Evolutionary conservation across 345 rosid genomes (phyloP).

Genomic region (Abelmoschus esculentus): DNA sequence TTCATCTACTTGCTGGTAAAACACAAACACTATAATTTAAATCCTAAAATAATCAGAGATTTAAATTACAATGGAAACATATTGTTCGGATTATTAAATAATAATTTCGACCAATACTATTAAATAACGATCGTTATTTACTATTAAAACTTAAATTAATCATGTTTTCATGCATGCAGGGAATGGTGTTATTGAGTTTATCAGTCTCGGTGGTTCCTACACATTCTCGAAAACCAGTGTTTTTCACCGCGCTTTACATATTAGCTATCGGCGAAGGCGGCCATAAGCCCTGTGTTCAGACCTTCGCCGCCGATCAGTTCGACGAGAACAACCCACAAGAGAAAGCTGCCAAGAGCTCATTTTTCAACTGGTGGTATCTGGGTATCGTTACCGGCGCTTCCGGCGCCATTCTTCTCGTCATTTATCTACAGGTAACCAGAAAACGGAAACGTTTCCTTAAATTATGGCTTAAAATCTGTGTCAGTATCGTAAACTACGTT

Average conservation of each 20-base stretch:
- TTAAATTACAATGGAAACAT: too few species aligned
- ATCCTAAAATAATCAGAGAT: too few species aligned
- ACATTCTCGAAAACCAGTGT: constrained; percentile 35
- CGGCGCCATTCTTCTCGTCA: constrained; percentile 39
- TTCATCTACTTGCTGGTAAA: constrained; percentile 45
- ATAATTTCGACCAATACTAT: too few species aligned
- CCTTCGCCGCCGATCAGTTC: constrained; percentile 94
- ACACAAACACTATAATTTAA: too few species aligned
- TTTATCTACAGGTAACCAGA: constrained; percentile 53
- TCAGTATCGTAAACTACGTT: not conserved
- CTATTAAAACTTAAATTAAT: too few species aligned
- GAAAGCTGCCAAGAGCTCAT: constrained; percentile 73
- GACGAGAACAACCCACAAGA: constrained; percentile 53
- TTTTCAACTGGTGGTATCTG: constrained; percentile 89
- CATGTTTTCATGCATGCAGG: constrained; percentile 30
- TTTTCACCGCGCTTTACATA: constrained; percentile 61
- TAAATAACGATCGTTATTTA: too few species aligned
- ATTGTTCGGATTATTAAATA: too few species aligned
- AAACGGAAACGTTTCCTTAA: not conserved
- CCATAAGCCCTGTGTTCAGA: constrained; percentile 87
- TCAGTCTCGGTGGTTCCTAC: constrained; percentile 48
- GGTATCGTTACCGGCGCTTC: constrained; percentile 57
- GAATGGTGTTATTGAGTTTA: constrained; percentile 54
- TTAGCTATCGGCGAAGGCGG: constrained; percentile 87
- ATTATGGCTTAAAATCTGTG: not conserved